Evolutionary conservation across 257 asterid genomes (phyloP).

Genomic region (Vinca minor): DNA sequence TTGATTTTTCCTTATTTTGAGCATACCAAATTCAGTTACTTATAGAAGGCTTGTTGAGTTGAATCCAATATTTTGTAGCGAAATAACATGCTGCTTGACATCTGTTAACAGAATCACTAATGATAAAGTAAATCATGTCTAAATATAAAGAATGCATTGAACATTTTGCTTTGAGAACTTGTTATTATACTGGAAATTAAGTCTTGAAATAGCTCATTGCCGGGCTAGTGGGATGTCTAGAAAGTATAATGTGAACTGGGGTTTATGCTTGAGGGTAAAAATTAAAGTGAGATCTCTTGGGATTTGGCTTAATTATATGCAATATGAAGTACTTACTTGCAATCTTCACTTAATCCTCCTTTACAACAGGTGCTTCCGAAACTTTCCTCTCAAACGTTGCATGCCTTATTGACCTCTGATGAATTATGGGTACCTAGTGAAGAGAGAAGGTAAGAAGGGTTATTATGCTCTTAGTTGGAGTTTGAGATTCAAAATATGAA

Average conservation of each 20-base stretch:
- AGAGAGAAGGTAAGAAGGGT: slow-evolving; percentile 70
- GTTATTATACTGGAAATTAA: neutral
- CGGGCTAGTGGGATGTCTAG: neutral
- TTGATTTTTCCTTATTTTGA: neutral
- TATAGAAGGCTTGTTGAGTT: neutral
- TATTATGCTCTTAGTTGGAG: slow-evolving; percentile 13
- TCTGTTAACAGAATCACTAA: neutral
- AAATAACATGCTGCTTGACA: neutral
- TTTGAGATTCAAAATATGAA: slow-evolving; percentile 14
- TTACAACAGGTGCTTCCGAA: slow-evolving; percentile 84
- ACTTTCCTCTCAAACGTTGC: slow-evolving; percentile 86
- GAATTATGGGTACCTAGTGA: slow-evolving; percentile 93
- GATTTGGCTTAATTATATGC: neutral
- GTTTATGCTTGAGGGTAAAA: neutral
- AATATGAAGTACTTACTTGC: neutral
- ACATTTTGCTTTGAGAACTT: neutral
- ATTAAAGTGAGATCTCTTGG: neutral
- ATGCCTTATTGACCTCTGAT: slow-evolving; percentile 83
- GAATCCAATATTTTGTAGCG: neutral
- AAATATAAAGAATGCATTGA: neutral
- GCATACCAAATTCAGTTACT: neutral
- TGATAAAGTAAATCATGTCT: neutral
- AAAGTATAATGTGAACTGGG: neutral
- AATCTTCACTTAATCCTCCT: slow-evolving; percentile 12
- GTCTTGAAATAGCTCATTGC: neutral